phyloP scores from a whole-genome alignment of 805 yeast genomes.

The Lipomyces sp. region DNA sequence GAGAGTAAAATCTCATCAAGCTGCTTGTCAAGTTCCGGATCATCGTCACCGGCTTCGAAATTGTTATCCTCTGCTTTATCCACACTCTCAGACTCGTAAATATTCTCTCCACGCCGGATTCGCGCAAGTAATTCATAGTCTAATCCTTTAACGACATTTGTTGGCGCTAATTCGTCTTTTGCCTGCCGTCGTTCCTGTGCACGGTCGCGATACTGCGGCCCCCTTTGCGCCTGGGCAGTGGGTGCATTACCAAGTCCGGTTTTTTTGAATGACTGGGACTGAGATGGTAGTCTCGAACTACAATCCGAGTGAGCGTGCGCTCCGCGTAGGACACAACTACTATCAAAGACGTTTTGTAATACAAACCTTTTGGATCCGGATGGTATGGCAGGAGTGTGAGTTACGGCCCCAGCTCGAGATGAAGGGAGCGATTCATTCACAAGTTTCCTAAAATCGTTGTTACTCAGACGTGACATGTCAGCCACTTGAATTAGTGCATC shows the following conservation, averaged over 20 bases:
- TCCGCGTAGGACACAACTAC: background rate
- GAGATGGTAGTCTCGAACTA: conserved; percentile 13
- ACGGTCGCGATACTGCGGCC: conserved; percentile 29
- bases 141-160: conserved; percentile 13
- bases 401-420: background rate
- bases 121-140: conserved; percentile 30
- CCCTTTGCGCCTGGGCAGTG: background rate
- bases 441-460: conserved; percentile 30
- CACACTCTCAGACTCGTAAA: conserved; percentile 1
- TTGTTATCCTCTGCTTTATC: background rate
- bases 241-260: background rate
- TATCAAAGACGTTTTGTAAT: background rate
- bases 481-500: background rate
- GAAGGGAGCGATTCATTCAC: background rate
- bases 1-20: conserved; percentile 23
- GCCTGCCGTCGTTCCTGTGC: conserved; percentile 30
- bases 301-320: background rate
- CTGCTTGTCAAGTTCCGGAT: conserved; percentile 17
- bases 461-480: conserved; percentile 15
- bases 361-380: conserved; percentile 4
- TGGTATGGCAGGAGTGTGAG: background rate
- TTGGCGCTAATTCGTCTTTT: conserved; percentile 11
- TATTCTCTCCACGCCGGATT: conserved; percentile 24
- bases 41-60: conserved; percentile 9
- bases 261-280: conserved; percentile 5